Conservation (phyloP, 805 yeast species). For the Hagleromyces aurorensis region DNA sequence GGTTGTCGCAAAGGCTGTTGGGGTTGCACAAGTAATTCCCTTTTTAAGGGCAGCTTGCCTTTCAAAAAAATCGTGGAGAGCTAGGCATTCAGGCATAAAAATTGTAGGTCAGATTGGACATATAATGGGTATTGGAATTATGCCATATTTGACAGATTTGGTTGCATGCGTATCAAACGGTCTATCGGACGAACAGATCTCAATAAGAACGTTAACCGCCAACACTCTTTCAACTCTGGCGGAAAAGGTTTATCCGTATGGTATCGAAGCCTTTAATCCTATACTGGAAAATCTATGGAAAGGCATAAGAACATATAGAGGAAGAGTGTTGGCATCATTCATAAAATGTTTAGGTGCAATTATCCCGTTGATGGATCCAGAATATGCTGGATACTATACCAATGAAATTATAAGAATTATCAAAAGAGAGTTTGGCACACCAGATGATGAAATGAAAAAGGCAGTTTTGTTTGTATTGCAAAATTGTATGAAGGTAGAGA, state of each 20-base stretch:
- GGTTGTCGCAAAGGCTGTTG: slow-evolving; percentile 72
- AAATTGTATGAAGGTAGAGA: slow-evolving; percentile 55
- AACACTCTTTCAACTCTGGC: slow-evolving; percentile 67
- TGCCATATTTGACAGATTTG: slow-evolving; percentile 64
- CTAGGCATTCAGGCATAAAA: slow-evolving; percentile 76
- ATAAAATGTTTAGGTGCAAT: slow-evolving; percentile 70
- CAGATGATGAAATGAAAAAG: slow-evolving; percentile 81
- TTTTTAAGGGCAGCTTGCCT: slow-evolving; percentile 73
- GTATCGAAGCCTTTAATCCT: slow-evolving; percentile 77
- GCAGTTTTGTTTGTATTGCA: slow-evolving; percentile 63
- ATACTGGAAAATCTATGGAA: slow-evolving; percentile 72
- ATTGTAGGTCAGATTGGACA: slow-evolving; percentile 70
- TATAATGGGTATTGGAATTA: slow-evolving; percentile 57
- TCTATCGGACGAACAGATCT: slow-evolving; percentile 57
- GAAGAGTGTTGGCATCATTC: slow-evolving; percentile 67
- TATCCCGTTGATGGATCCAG: slow-evolving; percentile 81
- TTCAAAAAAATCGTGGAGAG: slow-evolving; percentile 70
- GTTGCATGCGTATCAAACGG: slow-evolving; percentile 54
- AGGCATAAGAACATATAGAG: slow-evolving; percentile 71
- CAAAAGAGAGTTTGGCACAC: slow-evolving; percentile 64
- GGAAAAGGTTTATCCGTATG: slow-evolving; percentile 77
- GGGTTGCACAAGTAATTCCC: slow-evolving; percentile 64
- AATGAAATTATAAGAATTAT: slow-evolving; percentile 62
- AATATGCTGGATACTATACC: slow-evolving; percentile 70
- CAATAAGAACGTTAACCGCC: slow-evolving; percentile 65